A percentile compares a stretch with the other conserved stretches of the same genome.
Conservation (phyloP, 1,284 basidiomycete genomes). For the Crucibulum parvulum region DNA sequence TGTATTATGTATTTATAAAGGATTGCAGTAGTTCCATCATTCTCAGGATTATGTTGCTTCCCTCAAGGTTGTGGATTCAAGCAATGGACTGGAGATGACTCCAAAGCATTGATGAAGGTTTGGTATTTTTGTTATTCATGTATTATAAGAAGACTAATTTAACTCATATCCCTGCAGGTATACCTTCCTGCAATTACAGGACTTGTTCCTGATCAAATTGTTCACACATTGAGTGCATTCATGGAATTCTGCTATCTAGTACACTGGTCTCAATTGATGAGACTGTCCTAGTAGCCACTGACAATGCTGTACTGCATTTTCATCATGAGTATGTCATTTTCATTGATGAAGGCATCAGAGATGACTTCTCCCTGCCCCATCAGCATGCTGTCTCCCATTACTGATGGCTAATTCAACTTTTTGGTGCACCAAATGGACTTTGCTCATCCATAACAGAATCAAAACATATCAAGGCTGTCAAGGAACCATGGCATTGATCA, state of each 20-base stretch:
- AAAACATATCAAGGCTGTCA: background rate
- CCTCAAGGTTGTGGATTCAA: slow-evolving; percentile 23
- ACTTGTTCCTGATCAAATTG: slow-evolving; percentile 26
- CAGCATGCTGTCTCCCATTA: background rate
- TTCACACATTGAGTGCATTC: slow-evolving; percentile 23
- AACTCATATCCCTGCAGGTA: slow-evolving; percentile 13
- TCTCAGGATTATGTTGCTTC: slow-evolving; percentile 23
- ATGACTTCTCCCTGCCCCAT: too few relatives aligned
- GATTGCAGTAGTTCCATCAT: slow-evolving; percentile 23
- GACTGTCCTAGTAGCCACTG: background rate
- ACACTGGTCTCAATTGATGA: background rate
- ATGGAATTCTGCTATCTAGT: slow-evolving; percentile 28
- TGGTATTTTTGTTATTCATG: background rate
- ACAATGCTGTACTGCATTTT: background rate
- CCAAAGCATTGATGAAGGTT: slow-evolving; percentile 39
- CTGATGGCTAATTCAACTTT: background rate
- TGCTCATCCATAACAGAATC: background rate
- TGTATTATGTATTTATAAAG: slow-evolving; percentile 4
- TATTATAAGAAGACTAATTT: background rate
- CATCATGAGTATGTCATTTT: background rate
- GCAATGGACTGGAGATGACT: slow-evolving; percentile 41
- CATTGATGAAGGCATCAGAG: background rate
- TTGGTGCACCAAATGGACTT: background rate
- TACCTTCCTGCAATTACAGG: slow-evolving; percentile 31
- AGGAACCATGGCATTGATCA: background rate